Evolutionary conservation across 164 flowering plant genomes (phyloP), one percentile per base, ranked within the genome.

Genomic region (Liquidambar formosana): DNA sequence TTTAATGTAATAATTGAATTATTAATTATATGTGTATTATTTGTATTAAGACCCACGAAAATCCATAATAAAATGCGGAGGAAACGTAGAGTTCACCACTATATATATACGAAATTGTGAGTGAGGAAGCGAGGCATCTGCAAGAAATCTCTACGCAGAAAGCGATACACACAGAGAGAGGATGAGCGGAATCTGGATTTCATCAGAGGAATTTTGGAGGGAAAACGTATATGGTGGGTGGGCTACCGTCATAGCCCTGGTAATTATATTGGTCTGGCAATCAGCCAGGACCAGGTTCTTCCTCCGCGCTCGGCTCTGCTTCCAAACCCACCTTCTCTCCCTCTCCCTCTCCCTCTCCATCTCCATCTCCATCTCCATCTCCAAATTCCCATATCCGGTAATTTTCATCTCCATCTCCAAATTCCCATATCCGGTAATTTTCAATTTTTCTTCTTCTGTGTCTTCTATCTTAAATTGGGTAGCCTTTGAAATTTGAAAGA

Each of bases 201-300:
- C 26, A 10, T 54, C 78, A 8, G 58, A 49, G 19, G 80, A 76
- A 11, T 79, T 82, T 41, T 77, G 78, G 81, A 65, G 68, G 68
- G 79, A 71, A 48, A 80, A 71, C 64, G 9, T 60, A 0, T 54
- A 44, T 26, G 79, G 78, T 4, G 79, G 78, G 5, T 81, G 75
- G 73, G 83, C 84, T 9, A 80, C 87, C 16, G 10, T 79, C 27
- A 5, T 75, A 0, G 80, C 78, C 61, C 58, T 86, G 6, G 15
- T 69, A 19, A n/a, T 80, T 43, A 66, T 86, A 22, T 61, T 79
- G 12, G 0, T 76, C 14, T 82, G 75, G 60, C 83, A 79, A 33
- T 58, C n/a, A 8, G 15, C 58, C 14, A 70, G 53, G 60, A 12
- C 58, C 14, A 70, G 53, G 60, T 25, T 77, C 51, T 14, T 59